These are phyloP conservation scores for Neurospora intermedia DNA, from an alignment of 495 filamentous ascomycete genomes.

Conservation along the genomic window DNA sequence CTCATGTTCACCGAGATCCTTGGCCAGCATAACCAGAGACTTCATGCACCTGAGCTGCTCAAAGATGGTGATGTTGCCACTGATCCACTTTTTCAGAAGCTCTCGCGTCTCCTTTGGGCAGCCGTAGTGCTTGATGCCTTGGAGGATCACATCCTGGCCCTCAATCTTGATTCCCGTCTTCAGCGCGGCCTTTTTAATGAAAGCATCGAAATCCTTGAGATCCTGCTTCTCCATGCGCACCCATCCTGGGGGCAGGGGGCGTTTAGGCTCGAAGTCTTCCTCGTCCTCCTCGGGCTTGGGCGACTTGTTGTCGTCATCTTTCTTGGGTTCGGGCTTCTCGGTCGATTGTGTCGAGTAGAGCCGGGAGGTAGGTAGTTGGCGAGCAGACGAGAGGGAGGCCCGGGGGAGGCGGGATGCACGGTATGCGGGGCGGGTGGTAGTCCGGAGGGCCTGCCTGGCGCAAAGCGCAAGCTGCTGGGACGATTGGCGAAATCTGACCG, in stretches of 20 bases:
- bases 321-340: not conserved
- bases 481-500: conserved; percentile 20
- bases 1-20: conserved; percentile 6
- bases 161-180: not conserved
- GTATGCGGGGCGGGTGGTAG: conserved; percentile 11
- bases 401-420: conserved; percentile 8
- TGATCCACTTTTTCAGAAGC: conserved; percentile 42
- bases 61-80: conserved; percentile 49
- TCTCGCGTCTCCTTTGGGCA: conserved; percentile 20
- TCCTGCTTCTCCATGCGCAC: conserved; percentile 25
- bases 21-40: conserved; percentile 10
- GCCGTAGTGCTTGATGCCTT: conserved; percentile 13
- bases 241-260: conserved; percentile 23
- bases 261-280: not conserved
- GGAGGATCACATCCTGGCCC: not conserved
- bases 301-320: not conserved
- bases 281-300: not conserved
- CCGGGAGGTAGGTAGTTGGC: conserved; percentile 3
- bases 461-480: conserved; percentile 19
- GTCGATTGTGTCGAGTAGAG: conserved; percentile 14
- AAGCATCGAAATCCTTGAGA: conserved; percentile 1
- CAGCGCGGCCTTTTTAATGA: not conserved
- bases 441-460: conserved; percentile 13
- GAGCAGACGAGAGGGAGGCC: conserved; percentile 3
- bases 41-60: conserved; percentile 39